Base-by-base conservation (phyloP, 305 asterid species). In the Nicotiana rustica region DNA sequence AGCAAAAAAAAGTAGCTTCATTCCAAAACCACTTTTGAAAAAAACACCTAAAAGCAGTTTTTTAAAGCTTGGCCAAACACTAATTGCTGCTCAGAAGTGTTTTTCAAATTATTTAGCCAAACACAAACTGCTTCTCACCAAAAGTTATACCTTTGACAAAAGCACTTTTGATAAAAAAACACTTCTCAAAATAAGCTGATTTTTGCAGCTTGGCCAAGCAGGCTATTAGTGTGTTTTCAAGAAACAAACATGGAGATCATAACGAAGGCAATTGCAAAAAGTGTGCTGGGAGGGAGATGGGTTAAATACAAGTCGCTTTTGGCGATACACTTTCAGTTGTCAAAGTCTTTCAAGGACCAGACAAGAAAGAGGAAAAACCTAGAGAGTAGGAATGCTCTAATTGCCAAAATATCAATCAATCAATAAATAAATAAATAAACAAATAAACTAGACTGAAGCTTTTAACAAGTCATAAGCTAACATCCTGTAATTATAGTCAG, bases 231-330 rank as follows among this genome's bases (percentile, higher is more conserved):
- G 17, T 1, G 76, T 36, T 36, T 68, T 36, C 77, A 69, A 69
- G 77, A 69, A n/a, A 38, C 6, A 36, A 68, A 69, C 18, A n/a
- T 17, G n/a, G 57, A 69, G 77, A n/a, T 69, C 77, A 69, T 69
- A 69, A n/a, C 77, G 10, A 17, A 38, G 75, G 77, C 77, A 69
- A 69, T n/a, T 35, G 52, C 38, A 49, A n/a, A 38, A 35, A 67
- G 75, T 38, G 36, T 25, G 52, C 19, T 1, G 56, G 8, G 49
- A 69, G 57, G 57, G 77, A 69, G 56, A 67, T 67, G 15, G 56
- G 77, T 68, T 68, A 68, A 68, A 68, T 10, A 68, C 12, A 7
- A 68, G 77, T 68, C 17, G 1, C 56, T n/a, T 68, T 25, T 8
- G 13, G 77, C 4, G 2, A 36, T 68, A 9, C 10, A 68, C 77